Evolutionary conservation across 2,329 filamentous ascomycete species (phyloP).

Genomic region (Xylaria sp.): DNA sequence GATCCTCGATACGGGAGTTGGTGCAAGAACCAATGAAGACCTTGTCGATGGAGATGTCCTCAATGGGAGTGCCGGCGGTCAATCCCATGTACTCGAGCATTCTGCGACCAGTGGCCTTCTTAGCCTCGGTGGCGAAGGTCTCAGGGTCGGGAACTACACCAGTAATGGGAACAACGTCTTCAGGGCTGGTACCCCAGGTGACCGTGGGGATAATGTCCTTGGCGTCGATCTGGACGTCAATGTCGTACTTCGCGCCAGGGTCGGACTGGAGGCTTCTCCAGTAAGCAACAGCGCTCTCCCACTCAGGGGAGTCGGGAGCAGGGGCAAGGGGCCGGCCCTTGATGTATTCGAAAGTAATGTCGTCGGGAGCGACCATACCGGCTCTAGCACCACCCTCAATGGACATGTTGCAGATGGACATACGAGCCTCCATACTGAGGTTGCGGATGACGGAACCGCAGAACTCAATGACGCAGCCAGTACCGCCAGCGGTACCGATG

Average conservation of each 20-base stretch:
- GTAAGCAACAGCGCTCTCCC: conserved; percentile 82
- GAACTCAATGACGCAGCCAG: conserved; percentile 92
- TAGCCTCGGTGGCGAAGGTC: conserved; percentile 72
- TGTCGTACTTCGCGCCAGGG: conserved; percentile 81
- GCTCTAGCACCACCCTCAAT: conserved; percentile 94
- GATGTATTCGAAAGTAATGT: conserved; percentile 91
- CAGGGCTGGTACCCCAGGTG: conserved; percentile 94
- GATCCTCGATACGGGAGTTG: conserved; percentile 92
- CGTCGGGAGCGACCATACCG: conserved; percentile 94
- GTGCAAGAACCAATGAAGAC: conserved; percentile 98
- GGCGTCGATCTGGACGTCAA: conserved; percentile 80
- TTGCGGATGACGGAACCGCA: conserved; percentile 86
- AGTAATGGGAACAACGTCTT: conserved; percentile 93
- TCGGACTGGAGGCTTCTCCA: conserved; percentile 86
- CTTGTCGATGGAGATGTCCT: conserved; percentile 90
- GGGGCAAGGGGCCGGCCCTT: conserved; percentile 86
- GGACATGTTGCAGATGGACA: conserved; percentile 99
- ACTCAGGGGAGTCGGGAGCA: conserved; percentile 75
- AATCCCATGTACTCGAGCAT: conserved; percentile 97
- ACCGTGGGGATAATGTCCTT: conserved; percentile 92
- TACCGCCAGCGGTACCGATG: conserved; percentile 94
- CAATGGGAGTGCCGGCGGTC: conserved; percentile 76
- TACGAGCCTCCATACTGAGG: conserved; percentile 92
- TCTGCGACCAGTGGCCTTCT: conserved; percentile 72
- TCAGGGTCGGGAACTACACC: conserved; percentile 86